Evolutionary conservation across 345 rosid genomes (phyloP), one percentile per base, ranked within the genome.

Genomic region (Melastoma malabathricum): DNA sequence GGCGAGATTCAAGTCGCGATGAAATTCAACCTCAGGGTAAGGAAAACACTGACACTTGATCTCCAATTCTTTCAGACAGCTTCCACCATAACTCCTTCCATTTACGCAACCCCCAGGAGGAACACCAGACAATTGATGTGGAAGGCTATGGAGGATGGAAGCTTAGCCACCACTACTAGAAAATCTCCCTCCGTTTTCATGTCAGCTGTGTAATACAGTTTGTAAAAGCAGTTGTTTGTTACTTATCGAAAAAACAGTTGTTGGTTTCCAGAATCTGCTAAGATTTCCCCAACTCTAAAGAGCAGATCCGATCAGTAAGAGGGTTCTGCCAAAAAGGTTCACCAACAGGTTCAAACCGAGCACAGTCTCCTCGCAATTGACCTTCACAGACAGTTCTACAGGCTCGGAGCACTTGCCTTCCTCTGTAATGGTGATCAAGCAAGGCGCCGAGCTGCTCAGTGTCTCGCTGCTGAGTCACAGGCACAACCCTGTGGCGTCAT

Each of bases 321-420:
- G 56, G 71, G 43, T 59, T 87, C 93, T 49, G 52, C 77, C 59
- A 77, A 65, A n/a, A 60, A 84, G 80, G 64, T 73, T 82, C 47
- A 81, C 86, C 18, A 82, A 69, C 47, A 87, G 63, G 66, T 92
- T 92, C 54, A 84, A 64, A 62, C 95, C 98, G 56, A 92, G 87
- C 16, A 92, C 88, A 0, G 96, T 86, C 68, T 92, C 96, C 70
- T 92, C 86, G 48, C 96, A 87, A 57, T 92, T 92, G 63, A 87
- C 76, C 76, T 92, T 87, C 3, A 80, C 62, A 7, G 65, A 66
- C 47, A 79, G 39, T 20, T 74, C 72, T 59, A 92, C 61, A 46
- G 76, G 84, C 51, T 87, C 83, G 1, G 67, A 71, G 78, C 92
- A 82, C 71, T 82, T 87, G 64, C 98, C 98, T 77, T 87, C 80